Evolutionary conservation across 2,329 filamentous ascomycete genomes (phyloP), one percentile per base, ranked within the genome.

Genomic region (Penicillium sp.): DNA sequence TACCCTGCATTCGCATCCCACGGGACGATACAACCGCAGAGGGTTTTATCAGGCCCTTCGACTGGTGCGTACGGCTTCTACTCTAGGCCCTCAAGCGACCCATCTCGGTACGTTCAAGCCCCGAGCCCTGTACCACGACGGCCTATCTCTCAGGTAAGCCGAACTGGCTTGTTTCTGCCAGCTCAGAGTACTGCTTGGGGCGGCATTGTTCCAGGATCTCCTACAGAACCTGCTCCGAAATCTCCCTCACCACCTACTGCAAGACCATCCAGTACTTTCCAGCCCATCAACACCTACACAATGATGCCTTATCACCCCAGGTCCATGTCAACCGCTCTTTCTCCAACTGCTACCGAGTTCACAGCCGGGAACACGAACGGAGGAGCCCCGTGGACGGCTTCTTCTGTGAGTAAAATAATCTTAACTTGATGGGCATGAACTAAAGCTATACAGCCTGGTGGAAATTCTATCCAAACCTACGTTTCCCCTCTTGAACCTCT

Each of bases 401-500:
- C 74, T 68, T 45, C 88, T 80, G 87, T 64, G 82, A 86, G 76
- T 82, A 82, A 70, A 37, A 1, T 13, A 8, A 26, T 46, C 33
- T 24, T 29, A 8, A 29, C n/a, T 33, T 39, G 7, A 39, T 46
- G 33, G 52, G 37, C 33, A 14, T 49, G 39, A 29, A 37, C 62
- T 71, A 67, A 64, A 67, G 58, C 60, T n/a, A 39, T 24, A 51
- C 53, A 68, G 59, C 56, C 69, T 56, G 60, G 65, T 41, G 63
- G 61, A 85, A 82, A 72, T 79, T 55, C 89, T 59, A 83, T 83
- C 26, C 87, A 89, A 68, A 95, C 90, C 1, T 97, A 96, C 71
- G 79, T 97, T 27, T 88, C 90, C 11, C 89, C 92, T 3, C 90
- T 90, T 7, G 95, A 99, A 75, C 95, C 93, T 11, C 84, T 98